Conservation (phyloP, 148 eudicot species). For the Rhododendron griersonianum region DNA sequence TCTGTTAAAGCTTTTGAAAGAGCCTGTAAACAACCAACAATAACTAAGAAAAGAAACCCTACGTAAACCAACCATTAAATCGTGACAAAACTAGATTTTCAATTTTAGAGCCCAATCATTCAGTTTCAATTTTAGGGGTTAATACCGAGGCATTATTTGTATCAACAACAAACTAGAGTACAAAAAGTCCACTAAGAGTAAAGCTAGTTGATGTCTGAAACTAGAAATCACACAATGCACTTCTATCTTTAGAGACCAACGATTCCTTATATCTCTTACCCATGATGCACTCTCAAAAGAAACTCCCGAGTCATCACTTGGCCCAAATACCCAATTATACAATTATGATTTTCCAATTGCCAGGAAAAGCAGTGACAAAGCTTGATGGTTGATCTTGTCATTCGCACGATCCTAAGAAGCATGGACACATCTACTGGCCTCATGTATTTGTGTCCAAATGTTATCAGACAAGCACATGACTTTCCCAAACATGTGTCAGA, state of each 20-base stretch:
- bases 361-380: neutral
- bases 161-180: neutral
- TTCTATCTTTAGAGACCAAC: neutral
- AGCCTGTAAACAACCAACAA: slow-evolving; percentile 35
- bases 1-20: slow-evolving; percentile 67
- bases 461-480: neutral
- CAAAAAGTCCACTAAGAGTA: neutral
- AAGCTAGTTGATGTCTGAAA: neutral
- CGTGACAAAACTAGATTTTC: neutral
- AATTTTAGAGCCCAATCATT: neutral
- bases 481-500: neutral
- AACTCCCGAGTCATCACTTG: neutral
- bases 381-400: neutral
- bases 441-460: neutral
- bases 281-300: neutral
- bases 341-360: neutral
- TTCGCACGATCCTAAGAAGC: neutral
- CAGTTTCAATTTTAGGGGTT: neutral
- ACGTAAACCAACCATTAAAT: neutral
- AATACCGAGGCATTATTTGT: neutral
- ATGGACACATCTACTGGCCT: neutral
- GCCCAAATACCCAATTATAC: neutral
- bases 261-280: neutral
- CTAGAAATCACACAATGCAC: neutral
- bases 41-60: neutral